Evolutionary conservation across 1,284 basidiomycete species (phyloP).

Genomic region (Ceratobasidium sp.): DNA sequence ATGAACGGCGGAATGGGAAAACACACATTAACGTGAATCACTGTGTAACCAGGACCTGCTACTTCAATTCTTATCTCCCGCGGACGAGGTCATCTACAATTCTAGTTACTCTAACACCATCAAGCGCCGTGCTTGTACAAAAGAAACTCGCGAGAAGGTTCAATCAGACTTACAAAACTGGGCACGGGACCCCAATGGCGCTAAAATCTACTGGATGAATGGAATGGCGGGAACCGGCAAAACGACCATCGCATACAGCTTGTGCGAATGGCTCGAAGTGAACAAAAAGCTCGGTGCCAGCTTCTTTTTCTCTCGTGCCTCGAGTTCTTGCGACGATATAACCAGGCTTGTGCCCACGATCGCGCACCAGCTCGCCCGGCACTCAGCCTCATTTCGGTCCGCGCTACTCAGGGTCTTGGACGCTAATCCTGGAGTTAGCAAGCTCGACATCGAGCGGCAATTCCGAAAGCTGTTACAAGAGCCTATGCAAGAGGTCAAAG

Average conservation of each 20-base stretch:
- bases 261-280: not conserved
- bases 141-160: no score
- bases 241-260: conserved; percentile 12
- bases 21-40: no score
- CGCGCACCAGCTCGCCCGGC: not conserved
- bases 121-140: no score
- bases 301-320: conserved; percentile 15
- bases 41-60: no score
- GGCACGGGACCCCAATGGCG: no score
- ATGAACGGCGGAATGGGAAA: no score
- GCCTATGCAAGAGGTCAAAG: not conserved
- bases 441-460: not conserved
- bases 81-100: no score
- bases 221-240: not conserved
- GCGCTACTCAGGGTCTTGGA: not conserved
- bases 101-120: no score
- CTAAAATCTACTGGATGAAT: not conserved
- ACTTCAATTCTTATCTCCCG: no score
- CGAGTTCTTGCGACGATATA: not conserved
- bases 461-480: not conserved
- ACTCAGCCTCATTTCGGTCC: not conserved
- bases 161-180: no score
- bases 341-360: not conserved
- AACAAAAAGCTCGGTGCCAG: not conserved
- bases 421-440: not conserved